Conservation (phyloP, 176 grass and related monocot genomes). For the Carex myosuroides region DNA sequence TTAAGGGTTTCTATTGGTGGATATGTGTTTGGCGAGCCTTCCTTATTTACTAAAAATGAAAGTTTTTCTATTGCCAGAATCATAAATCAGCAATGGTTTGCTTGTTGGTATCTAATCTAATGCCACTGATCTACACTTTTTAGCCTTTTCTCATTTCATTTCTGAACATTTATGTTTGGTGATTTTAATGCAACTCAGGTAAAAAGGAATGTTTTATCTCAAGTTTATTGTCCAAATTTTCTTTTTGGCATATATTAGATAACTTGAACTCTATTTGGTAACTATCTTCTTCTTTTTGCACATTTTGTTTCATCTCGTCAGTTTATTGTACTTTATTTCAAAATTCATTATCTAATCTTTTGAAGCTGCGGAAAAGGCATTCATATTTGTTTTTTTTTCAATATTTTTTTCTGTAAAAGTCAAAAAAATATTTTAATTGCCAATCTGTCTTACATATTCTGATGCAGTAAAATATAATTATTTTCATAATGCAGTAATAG, state of each 20-base stretch:
- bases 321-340: background rate
- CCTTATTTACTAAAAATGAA: background rate
- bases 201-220: background rate
- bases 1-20: background rate
- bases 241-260: background rate
- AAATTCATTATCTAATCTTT: slow-evolving; percentile 1
- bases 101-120: background rate
- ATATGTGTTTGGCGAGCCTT: background rate
- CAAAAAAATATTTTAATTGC: background rate
- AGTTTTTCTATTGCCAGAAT: background rate
- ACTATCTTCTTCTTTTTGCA: background rate
- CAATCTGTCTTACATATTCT: background rate
- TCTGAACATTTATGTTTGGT: background rate
- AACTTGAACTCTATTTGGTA: background rate
- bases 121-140: background rate
- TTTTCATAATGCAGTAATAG: slow-evolving; percentile 2
- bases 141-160: background rate
- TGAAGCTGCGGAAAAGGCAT: background rate
- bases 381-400: background rate
- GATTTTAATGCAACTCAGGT: background rate
- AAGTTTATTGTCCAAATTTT: background rate
- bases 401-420: background rate
- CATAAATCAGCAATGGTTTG: background rate
- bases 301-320: background rate
- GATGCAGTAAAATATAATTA: slow-evolving; percentile 7